phyloP scores from a whole-genome alignment of 169 alveolate species.

The Blepharisma undulans region DNA sequence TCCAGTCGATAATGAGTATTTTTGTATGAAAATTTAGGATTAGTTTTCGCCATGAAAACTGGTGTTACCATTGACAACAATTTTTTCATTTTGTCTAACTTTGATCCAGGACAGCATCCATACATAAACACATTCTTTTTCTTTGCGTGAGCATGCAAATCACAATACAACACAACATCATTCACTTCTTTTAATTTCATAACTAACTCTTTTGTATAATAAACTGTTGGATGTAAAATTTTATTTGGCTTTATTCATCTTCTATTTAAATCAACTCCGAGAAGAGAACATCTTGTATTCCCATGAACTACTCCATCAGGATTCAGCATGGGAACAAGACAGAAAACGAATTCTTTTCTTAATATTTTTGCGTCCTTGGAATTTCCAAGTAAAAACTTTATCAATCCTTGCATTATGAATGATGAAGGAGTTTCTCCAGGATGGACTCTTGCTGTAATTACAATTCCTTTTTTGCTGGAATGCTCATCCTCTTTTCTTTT shows the following conservation, averaged over 20 bases:
- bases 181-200: constrained; percentile 67
- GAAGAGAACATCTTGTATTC: constrained; percentile 59
- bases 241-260: constrained; percentile 67
- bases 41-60: constrained; percentile 5
- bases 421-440: constrained; percentile 89
- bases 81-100: constrained; percentile 16
- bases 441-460: constrained; percentile 86
- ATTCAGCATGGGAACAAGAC: constrained; percentile 74
- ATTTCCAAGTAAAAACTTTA: constrained; percentile 52
- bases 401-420: constrained; percentile 83
- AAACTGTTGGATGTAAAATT: constrained; percentile 76
- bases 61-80: constrained; percentile 39
- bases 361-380: constrained; percentile 66
- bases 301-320: constrained; percentile 77
- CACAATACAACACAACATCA: constrained; percentile 85
- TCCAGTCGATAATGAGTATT: constrained; percentile 46
- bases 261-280: constrained; percentile 75
- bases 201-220: constrained; percentile 65
- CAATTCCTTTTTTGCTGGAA: constrained; percentile 45
- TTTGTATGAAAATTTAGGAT: constrained; percentile 43
- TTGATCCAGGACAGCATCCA: constrained; percentile 36
- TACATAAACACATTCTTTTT: constrained; percentile 89
- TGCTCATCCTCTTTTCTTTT: neutral
- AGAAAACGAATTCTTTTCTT: constrained; percentile 70
- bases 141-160: constrained; percentile 91